Percentiles rank a stretch among this genome's conserved stretches.
Conservation (phyloP, 2,329 filamentous ascomycete genomes). For the Chaetomium globosum region DNA sequence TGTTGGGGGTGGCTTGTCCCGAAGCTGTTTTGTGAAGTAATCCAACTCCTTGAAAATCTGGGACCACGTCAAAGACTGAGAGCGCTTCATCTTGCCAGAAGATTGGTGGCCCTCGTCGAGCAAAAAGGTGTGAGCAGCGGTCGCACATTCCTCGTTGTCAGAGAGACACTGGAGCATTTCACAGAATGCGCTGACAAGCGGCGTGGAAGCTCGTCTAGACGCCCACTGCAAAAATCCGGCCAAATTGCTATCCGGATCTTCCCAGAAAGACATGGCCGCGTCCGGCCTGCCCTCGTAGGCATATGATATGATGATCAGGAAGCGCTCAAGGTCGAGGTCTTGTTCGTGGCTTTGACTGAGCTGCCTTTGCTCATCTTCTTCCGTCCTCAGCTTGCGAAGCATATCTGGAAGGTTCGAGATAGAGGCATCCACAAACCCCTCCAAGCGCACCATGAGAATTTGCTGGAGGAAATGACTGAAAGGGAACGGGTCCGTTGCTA, state of each 20-base stretch:
- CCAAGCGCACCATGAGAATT: conserved; percentile 76
- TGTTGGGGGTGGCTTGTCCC: conserved; percentile 65
- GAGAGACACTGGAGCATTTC: conserved; percentile 92
- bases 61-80: conserved; percentile 84
- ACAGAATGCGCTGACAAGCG: conserved; percentile 94
- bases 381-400: conserved; percentile 78
- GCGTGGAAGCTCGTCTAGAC: conserved; percentile 91
- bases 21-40: conserved; percentile 78
- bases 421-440: conserved; percentile 86
- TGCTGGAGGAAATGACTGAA: conserved; percentile 73
- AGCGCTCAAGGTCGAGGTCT: conserved; percentile 79
- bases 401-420: conserved; percentile 95
- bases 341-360: conserved; percentile 66
- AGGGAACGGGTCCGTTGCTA: conserved; percentile 67
- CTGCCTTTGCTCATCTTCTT: conserved; percentile 85
- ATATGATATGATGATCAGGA: conserved; percentile 89
- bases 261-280: conserved; percentile 87
- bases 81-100: conserved; percentile 76
- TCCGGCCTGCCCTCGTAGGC: conserved; percentile 84
- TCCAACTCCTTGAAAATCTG: conserved; percentile 91
- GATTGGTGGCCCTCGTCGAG: conserved; percentile 78
- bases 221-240: conserved; percentile 96
- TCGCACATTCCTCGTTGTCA: conserved; percentile 78
- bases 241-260: conserved; percentile 86
- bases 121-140: conserved; percentile 83